Conservation (phyloP, 306 rosid species). For the Trichosanthes truncata region DNA sequence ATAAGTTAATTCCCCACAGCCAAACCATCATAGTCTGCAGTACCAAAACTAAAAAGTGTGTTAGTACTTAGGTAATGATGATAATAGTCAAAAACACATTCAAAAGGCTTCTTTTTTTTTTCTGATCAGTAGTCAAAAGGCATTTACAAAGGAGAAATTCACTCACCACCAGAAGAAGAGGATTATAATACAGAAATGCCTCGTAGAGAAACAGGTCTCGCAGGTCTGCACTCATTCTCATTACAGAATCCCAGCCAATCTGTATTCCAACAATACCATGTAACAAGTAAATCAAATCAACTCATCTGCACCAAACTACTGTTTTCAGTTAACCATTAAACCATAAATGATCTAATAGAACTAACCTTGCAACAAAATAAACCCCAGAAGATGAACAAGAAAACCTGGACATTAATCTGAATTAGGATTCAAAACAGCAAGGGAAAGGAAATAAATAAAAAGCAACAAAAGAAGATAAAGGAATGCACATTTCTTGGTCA, state of each 20-base stretch:
- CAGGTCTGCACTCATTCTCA: slow-evolving; percentile 95
- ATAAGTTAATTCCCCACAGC: slow-evolving; percentile 96
- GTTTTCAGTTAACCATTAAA: neutral
- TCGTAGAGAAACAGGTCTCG: slow-evolving; percentile 84
- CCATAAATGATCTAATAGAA: slow-evolving; percentile 1
- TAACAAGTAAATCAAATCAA: neutral
- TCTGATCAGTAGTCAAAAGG: neutral
- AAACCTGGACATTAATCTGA: slow-evolving; percentile 49
- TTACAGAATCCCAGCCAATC: slow-evolving; percentile 97
- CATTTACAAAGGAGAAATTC: slow-evolving; percentile 12
- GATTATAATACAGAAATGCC: slow-evolving; percentile 96
- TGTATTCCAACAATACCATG: slow-evolving; percentile 27
- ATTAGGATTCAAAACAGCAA: slow-evolving; percentile 16
- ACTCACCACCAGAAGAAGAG: slow-evolving; percentile 91
- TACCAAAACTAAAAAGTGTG: slow-evolving; percentile 14
- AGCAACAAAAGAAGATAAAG: neutral
- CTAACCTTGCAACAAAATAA: slow-evolving; percentile 91
- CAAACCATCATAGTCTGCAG: slow-evolving; percentile 90
- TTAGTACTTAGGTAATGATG: slow-evolving; percentile 9
- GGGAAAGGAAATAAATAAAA: neutral
- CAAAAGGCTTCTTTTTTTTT: neutral
- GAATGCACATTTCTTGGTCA: slow-evolving; percentile 4
- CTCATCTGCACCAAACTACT: neutral
- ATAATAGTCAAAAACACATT: slow-evolving; percentile 1
- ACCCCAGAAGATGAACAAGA: slow-evolving; percentile 72